Evolutionary conservation across 2,329 filamentous ascomycete species (phyloP), one percentile per base, ranked within the genome.

Genomic region (Verticillium nubilum): DNA sequence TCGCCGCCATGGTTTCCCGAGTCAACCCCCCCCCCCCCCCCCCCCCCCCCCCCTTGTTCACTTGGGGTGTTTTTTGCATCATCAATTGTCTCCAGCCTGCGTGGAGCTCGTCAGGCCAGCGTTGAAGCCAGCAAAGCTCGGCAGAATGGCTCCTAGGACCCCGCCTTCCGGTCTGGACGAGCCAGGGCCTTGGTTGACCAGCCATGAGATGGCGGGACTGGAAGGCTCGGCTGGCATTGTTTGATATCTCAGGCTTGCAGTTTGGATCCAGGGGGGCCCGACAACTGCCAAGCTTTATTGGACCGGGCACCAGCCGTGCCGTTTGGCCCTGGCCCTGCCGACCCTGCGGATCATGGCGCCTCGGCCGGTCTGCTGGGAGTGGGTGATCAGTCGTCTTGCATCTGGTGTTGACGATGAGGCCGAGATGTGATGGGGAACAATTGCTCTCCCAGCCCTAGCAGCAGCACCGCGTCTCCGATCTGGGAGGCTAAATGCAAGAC

Each of bases 311-410:
- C 57, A 63, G 60, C 59, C 58, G 60, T 62, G 61, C 57, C 60
- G 58, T 29, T 57, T 63, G 60, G 60, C 60, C 52, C 56, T 56
- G 59, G 13, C 25, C 15, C 52, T 28, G 57, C 58, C 57, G 47
- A 17, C 55, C 23, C 42, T 47, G 61, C 61, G 55, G 58, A 63
- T 62, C 61, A 58, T 63, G 56, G 59, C 61, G 56, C 57, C 23
- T 57, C 58, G 23, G 58, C 57, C 50, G 58, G 29, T 53, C 59
- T 59, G 59, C 59, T 61, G 61, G 59, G 61, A 61, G 61, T 53
- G 59, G 60, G 60, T 25, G 56, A 54, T 58, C 27, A 54, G 35
- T 53, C 58, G 58, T 54, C 54, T 59, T 53, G 37, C 55, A 52
- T 54, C 52, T 54, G 53, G 58, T 31, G 52, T 57, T 23, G 28